Percentiles rank a stretch among this genome's conserved stretches.
These are phyloP conservation scores for Usnea hakonensis DNA, from an alignment of 495 filamentous ascomycete species.

Conservation along the genomic window DNA sequence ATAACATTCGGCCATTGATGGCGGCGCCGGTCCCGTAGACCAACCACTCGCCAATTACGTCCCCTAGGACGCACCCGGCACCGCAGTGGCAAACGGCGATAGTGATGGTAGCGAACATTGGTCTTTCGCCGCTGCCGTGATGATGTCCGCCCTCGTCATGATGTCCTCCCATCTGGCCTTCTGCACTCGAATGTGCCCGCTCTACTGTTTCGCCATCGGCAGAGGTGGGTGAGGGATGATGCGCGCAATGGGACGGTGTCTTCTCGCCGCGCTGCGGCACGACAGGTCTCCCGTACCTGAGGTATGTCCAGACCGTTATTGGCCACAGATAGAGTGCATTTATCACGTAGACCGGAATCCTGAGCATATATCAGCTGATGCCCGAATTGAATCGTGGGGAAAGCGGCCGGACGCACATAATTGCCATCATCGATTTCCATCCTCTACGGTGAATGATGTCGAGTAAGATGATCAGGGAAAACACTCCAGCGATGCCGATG, in stretches of 20 bases:
- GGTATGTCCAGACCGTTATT: conserved; percentile 18
- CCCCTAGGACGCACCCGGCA: conserved; percentile 28
- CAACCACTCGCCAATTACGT: conserved; percentile 32
- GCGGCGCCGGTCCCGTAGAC: conserved; percentile 27
- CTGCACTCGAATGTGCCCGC: neutral
- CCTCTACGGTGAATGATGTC: conserved; percentile 18
- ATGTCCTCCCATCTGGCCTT: neutral
- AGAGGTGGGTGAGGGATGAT: too few relatives aligned
- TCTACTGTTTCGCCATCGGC: too few relatives aligned
- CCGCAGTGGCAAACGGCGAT: conserved; percentile 29
- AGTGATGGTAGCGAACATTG: conserved; percentile 25
- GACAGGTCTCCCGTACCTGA: conserved; percentile 19
- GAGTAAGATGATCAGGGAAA: too few relatives aligned
- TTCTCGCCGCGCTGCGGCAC: too few relatives aligned
- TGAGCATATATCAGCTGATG: neutral
- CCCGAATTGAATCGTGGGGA: neutral
- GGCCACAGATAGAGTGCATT: conserved; percentile 22
- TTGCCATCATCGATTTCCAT: conserved; percentile 25
- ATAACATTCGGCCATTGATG: conserved; percentile 21
- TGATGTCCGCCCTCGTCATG: conserved; percentile 14
- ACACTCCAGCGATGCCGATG: too few relatives aligned
- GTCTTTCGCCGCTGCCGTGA: conserved; percentile 15
- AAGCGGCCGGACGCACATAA: conserved; percentile 18
- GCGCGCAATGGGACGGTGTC: too few relatives aligned
- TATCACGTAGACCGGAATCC: conserved; percentile 22